These are phyloP conservation scores for Aquilaria yunnanensis DNA, from an alignment of 345 rosid species.

Conservation along the genomic window DNA sequence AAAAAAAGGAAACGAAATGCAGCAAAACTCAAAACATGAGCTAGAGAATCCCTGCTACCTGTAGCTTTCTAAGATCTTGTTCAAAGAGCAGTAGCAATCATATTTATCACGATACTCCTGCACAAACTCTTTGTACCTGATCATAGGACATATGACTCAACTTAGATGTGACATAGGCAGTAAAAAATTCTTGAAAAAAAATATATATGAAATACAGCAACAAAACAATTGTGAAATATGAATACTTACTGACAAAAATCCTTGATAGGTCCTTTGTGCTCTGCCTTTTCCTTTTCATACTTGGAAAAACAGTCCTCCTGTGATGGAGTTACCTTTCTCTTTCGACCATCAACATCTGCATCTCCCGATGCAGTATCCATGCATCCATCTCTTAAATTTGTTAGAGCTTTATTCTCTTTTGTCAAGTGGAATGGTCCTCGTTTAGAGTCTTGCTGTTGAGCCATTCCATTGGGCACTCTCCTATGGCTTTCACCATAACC, in stretches of 20 bases:
- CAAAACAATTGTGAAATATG: slow-evolving; percentile 4
- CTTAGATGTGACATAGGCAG: slow-evolving; percentile 7
- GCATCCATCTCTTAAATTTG: slow-evolving; percentile 34
- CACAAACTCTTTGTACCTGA: slow-evolving; percentile 74
- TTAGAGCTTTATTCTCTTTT: slow-evolving; percentile 45
- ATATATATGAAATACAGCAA: not conserved
- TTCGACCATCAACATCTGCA: slow-evolving; percentile 37
- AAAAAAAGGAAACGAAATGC: not conserved
- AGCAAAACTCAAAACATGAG: not conserved
- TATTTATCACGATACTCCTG: slow-evolving; percentile 79
- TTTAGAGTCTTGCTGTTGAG: slow-evolving; percentile 46
- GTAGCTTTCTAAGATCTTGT: slow-evolving; percentile 65
- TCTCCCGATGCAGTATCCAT: slow-evolving; percentile 36
- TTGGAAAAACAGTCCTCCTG: slow-evolving; percentile 69
- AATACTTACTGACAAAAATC: slow-evolving; percentile 74
- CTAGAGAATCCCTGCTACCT: slow-evolving; percentile 40
- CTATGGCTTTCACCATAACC: slow-evolving; percentile 62
- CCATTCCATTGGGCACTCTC: slow-evolving; percentile 32
- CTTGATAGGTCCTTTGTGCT: slow-evolving; percentile 66
- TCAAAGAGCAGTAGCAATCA: slow-evolving; percentile 60
- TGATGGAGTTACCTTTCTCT: slow-evolving; percentile 43
- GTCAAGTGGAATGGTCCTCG: slow-evolving; percentile 38
- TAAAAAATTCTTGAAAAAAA: not conserved
- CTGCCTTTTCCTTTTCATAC: slow-evolving; percentile 78
- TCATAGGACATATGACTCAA: slow-evolving; percentile 5